phyloP scores from a whole-genome alignment of 805 yeast genomes.

The Debaryomyces hansenii region DNA sequence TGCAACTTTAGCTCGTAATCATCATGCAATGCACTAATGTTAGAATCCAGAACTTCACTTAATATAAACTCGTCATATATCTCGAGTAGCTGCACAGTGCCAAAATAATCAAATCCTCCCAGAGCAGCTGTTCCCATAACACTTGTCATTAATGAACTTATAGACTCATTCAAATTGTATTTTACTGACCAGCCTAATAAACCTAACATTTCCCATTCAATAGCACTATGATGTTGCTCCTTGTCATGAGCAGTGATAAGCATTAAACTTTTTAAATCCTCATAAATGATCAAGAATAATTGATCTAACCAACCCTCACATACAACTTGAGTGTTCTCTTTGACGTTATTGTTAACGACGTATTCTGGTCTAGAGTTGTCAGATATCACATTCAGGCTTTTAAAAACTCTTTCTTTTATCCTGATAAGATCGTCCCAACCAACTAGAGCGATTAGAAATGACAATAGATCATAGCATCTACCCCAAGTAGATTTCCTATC shows the following conservation, averaged over 20 bases:
- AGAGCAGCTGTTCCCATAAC: slow-evolving; percentile 50
- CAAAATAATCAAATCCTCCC: slow-evolving; percentile 63
- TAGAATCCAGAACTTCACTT: slow-evolving; percentile 33
- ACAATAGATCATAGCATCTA: slow-evolving; percentile 60
- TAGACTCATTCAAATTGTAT: slow-evolving; percentile 36
- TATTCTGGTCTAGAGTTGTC: slow-evolving; percentile 3
- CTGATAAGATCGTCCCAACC: slow-evolving; percentile 84
- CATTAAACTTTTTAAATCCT: slow-evolving; percentile 45
- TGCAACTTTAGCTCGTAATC: slow-evolving; percentile 25
- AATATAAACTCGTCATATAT: slow-evolving; percentile 44
- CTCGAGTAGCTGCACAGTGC: slow-evolving; percentile 50
- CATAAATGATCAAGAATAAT: slow-evolving; percentile 67
- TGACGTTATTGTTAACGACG: slow-evolving; percentile 17
- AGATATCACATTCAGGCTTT: slow-evolving; percentile 15
- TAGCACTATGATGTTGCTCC: slow-evolving; percentile 50
- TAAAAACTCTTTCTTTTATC: slow-evolving; percentile 68
- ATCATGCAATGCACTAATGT: slow-evolving; percentile 30
- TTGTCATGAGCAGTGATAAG: slow-evolving; percentile 20
- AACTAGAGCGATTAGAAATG: slow-evolving; percentile 60
- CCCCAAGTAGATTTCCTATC: slow-evolving; percentile 41
- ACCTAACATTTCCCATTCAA: slow-evolving; percentile 78
- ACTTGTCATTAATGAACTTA: slow-evolving; percentile 41
- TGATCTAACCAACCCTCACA: slow-evolving; percentile 83
- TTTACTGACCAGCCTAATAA: slow-evolving; percentile 47
- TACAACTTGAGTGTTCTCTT: slow-evolving; percentile 22